Evolutionary conservation across 495 filamentous ascomycete genomes (phyloP), one percentile per base, ranked within the genome.

Genomic region (Neurospora sp.): DNA sequence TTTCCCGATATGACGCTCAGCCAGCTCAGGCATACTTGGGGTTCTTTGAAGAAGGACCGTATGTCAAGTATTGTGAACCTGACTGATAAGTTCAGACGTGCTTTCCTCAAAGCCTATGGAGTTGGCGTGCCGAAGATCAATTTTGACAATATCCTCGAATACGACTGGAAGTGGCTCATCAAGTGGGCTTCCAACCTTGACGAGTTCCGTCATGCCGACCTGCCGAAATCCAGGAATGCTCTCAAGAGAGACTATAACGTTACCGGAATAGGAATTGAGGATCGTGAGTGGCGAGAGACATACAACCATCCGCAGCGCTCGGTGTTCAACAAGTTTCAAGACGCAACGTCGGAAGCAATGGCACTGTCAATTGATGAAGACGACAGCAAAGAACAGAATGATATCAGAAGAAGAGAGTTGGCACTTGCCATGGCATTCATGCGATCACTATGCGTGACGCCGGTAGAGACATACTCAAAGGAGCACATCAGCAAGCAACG

Each of bases 101-200:
- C 85, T 18, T 97, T 93, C 79, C 82, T 94, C 23, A 85, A 87
- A 54, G 96, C 93, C 0, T 98, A 97, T 77, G 88, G 88, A 70
- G 85, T 86, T 4, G 87, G 87, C 10, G 75, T 98, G 0, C 91
- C 92, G 3, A 77, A 83, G 2, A 86, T 99, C 39, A 86, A 97
- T 80, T 95, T 90, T 74, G 82, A 90, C 44, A 80, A 96, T 74
- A 84, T 93, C 6, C 83, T 89, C 40, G 84, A 82, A 12, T 96
- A 96, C 77, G 90, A 97, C 78, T 96, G 96, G 93, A 84, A 86
- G 39, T 80, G 79, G 44, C 78, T 97, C 12, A 86, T 96, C 38
- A 86, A 91, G 14, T 99, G 96, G 96, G 78, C 82, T 5, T 79
- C 79, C 16, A 76, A 82, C 69, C 83, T 86, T 2, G 79, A 83